Evolutionary conservation across 495 filamentous ascomycete species (phyloP), one percentile per base, ranked within the genome.

Genomic region (Aspergillus mulundensis): DNA sequence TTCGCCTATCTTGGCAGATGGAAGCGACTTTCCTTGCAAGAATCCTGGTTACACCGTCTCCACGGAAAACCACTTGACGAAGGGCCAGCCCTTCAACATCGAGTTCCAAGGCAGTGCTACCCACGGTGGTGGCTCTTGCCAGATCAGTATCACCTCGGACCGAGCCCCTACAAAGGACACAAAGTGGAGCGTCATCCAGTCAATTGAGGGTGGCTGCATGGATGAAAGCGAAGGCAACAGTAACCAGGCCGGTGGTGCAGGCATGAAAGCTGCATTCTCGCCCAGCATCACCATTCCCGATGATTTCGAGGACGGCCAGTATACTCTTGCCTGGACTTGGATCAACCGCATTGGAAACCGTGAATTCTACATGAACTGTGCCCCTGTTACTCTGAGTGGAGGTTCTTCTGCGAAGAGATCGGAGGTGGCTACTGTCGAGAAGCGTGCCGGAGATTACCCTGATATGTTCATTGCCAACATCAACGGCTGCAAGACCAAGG

Each of bases 291-390:
- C 64, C 3, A 76, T 83, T 21, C 80, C 80, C 14, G 66, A 68
- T 0, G 69, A 62, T 16, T 66, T 77, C 44, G 58, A 62, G 3
- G 48, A 66, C 11, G 80, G 79, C 23, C 70, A 81, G 49, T 90
- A 85, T 46, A 87, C 84, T 7, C 75, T 97, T 46, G 88, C 89
- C 45, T 96, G 89, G 82, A 89, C 90, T 20, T 97, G 92, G 92
- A 85, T 93, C 77, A 97, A 97, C 80, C 84, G 83, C 50, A 71
- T 91, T 57, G 90, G 90, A 42, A 89, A 90, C 74, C 84, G 90
- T 38, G 92, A 97, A 68, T 90, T 95, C 82, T 96, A 96, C 78
- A 95, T 95, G 91, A 90, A 92, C 79, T 97, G 92, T 56, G 88
- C 86, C 6, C 81, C 87, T 1, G 75, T 93, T 54, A 81, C 78